These are phyloP conservation scores for Isatis lusitanica DNA, from an alignment of 441 rosid genomes.

Conservation along the genomic window DNA sequence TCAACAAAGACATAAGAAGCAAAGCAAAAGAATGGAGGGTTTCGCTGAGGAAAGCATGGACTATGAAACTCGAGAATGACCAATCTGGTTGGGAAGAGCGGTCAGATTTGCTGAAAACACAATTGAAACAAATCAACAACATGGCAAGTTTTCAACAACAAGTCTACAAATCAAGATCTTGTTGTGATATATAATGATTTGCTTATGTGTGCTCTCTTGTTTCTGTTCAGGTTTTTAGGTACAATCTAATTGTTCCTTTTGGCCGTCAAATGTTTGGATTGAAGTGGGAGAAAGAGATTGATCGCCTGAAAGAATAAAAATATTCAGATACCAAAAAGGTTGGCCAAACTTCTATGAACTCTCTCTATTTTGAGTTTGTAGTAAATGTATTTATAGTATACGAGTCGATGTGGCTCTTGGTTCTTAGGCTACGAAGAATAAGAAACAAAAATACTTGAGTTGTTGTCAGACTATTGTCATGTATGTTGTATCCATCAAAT, in stretches of 20 bases:
- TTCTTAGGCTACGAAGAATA: slow-evolving; percentile 9
- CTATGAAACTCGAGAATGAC: slow-evolving; percentile 44
- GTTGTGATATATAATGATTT: not conserved
- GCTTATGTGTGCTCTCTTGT: slow-evolving; percentile 20
- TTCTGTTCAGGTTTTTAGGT: slow-evolving; percentile 64
- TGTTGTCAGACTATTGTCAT: not conserved
- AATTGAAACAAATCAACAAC: slow-evolving; percentile 61
- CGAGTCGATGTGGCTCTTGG: slow-evolving; percentile 23
- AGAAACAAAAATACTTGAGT: not conserved
- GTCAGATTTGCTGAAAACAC: slow-evolving; percentile 47
- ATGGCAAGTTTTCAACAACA: slow-evolving; percentile 46
- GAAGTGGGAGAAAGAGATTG: slow-evolving; percentile 83
- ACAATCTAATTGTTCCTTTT: slow-evolving; percentile 82
- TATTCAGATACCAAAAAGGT: slow-evolving; percentile 5
- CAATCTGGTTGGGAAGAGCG: slow-evolving; percentile 51
- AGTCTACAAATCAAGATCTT: not conserved
- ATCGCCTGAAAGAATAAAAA: slow-evolving; percentile 50
- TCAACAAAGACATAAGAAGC: slow-evolving; percentile 72
- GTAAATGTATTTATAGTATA: not conserved
- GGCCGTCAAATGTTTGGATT: slow-evolving; percentile 87
- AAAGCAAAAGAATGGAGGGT: slow-evolving; percentile 60
- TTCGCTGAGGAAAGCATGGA: slow-evolving; percentile 68
- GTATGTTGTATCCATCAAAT: slow-evolving; percentile 16
- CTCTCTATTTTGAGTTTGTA: slow-evolving; percentile 21
- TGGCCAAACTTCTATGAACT: slow-evolving; percentile 22